Percentiles rank a stretch among this genome's conserved stretches.
Conservation (phyloP, 139 green algal genomes). For the Coelastrella sp. region DNA sequence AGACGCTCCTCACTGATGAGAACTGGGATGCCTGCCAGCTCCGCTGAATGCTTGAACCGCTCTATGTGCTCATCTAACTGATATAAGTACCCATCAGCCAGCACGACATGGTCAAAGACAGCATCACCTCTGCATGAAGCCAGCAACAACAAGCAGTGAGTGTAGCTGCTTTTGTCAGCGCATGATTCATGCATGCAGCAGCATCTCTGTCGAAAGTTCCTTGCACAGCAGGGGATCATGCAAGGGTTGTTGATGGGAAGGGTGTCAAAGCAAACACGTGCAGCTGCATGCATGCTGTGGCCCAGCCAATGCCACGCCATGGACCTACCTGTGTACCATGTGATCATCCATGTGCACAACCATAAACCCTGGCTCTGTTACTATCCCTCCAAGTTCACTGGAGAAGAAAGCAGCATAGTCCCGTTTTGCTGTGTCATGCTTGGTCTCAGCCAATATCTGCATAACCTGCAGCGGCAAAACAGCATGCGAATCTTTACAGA, state of each 20-base stretch:
- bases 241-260: no score
- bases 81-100: constrained; percentile 84
- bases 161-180: no score
- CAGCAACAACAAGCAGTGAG: not conserved
- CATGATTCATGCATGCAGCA: no score
- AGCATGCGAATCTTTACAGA: not conserved
- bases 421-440: not conserved
- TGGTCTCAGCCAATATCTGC: constrained; percentile 44
- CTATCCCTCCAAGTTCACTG: constrained; percentile 83
- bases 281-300: no score
- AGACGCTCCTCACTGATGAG: constrained; percentile 65
- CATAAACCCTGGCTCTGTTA: constrained; percentile 83
- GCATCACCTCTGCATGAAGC: not conserved
- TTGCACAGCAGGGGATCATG: no score
- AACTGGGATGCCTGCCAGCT: constrained; percentile 66
- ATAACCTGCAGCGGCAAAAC: constrained; percentile 48
- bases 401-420: constrained; percentile 82
- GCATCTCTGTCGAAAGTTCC: no score
- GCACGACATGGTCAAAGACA: constrained; percentile 21
- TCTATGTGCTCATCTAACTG: constrained; percentile 79
- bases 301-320: no score
- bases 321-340: constrained; percentile 73
- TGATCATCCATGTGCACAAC: constrained; percentile 90
- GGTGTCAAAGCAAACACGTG: no score
- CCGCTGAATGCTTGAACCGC: constrained; percentile 65